Evolutionary conservation across 805 yeast genomes (phyloP), one percentile per base, ranked within the genome.

Genomic region (Yarrowia sp.): DNA sequence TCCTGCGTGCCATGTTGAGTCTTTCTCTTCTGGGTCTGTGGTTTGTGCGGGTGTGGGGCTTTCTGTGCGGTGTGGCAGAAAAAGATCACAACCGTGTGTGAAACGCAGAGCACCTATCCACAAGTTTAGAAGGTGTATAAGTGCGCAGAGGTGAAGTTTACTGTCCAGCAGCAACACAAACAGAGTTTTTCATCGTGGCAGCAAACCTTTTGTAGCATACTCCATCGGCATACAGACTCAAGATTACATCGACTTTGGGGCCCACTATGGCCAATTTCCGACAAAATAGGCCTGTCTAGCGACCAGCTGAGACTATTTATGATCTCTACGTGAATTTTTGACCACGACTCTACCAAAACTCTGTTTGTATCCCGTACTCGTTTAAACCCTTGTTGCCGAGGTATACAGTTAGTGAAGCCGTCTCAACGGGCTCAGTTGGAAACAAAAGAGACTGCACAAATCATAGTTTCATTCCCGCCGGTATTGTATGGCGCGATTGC

Each of bases 1-100:
- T 73, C 32, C 74, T 71, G 50, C 73, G 70, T 8, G 67, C 53
- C 69, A 52, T 64, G 26, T n/a, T 41, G 8, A 15, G 19, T 55
- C 15, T 4, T 36, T 16, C 36, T 16, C 12, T 22, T 19, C 1
- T 19, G 19, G 19, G 50, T 46, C 15, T 46, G 50, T 19, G 49
- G 4, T 45, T 9, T 45, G 48, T 45, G 48, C 19, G 35, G 14
- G 50, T 22, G 45, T 22, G 36, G 22, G 40, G 8, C 19, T n/a
- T 56, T 22, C 32, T 26, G 32, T 19, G 32, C 7, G 32, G 32
- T 26, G 56, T 36, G 43, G 19, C 15, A 2, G 35, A 14, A 14
- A 15, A 40, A 10, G 35, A 22, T 40, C 45, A 19, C 58, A 38
- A 38, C 59, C 22, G 59, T 26, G 43, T 53, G 59, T 53, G 45